Conservation (phyloP, 176 grass and related monocot genomes). For the Cymbopogon citratus region DNA sequence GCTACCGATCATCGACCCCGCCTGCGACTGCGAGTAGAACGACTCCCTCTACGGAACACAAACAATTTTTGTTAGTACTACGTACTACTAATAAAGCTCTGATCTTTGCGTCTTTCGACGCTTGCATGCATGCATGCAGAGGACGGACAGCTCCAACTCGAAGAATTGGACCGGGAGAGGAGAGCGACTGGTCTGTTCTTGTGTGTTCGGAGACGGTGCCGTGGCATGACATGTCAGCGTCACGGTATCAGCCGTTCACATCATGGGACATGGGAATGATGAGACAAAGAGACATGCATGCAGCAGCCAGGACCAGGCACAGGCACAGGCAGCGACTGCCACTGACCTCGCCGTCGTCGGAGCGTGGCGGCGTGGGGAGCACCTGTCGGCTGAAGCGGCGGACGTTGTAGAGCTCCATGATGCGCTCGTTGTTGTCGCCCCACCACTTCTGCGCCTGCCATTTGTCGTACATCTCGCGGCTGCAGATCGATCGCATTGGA, state of each 20-base stretch:
- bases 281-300: neutral
- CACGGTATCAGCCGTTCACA: neutral
- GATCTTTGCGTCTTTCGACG: neutral
- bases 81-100: neutral
- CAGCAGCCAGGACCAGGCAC: neutral
- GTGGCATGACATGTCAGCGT: neutral
- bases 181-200: no score
- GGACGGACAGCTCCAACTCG: neutral
- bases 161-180: no score
- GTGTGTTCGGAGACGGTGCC: neutral
- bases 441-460: constrained; percentile 80
- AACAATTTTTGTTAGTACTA: neutral
- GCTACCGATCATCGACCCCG: constrained; percentile 29
- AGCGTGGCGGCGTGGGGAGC: constrained; percentile 45
- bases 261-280: neutral
- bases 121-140: neutral
- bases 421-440: constrained; percentile 65
- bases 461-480: constrained; percentile 74
- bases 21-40: constrained; percentile 45
- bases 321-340: neutral
- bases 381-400: constrained; percentile 54
- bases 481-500: neutral
- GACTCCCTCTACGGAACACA: constrained; percentile 35
- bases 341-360: constrained; percentile 46
- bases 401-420: constrained; percentile 80